Percentiles rank a stretch among this genome's conserved stretches.
Conservation (phyloP, 371 early-diverging fungal species). For the Umbelopsis sp. region DNA sequence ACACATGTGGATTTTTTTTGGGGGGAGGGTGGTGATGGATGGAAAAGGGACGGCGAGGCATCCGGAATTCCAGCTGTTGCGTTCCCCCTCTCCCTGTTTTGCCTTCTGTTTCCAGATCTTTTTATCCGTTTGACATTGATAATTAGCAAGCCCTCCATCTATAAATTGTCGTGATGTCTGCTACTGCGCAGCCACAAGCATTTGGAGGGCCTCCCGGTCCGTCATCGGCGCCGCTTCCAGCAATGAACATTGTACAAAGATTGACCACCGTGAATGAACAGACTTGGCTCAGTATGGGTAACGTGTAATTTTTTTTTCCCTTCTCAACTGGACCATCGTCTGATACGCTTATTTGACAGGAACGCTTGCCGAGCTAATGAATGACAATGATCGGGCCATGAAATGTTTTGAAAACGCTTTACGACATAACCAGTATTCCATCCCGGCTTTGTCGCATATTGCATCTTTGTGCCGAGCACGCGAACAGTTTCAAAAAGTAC, state of each 20-base stretch:
- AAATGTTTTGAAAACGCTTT: constrained; percentile 85
- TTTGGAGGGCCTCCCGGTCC: constrained; percentile 19
- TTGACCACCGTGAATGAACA: constrained; percentile 74
- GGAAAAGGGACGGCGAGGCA: neutral
- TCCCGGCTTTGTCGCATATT: constrained; percentile 73
- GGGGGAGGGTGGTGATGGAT: too few relatives aligned
- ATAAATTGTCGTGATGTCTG: constrained; percentile 22
- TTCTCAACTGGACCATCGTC: neutral
- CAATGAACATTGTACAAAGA: constrained; percentile 56
- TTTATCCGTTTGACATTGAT: constrained; percentile 15
- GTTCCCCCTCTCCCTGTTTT: constrained; percentile 16
- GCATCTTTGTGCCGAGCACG: constrained; percentile 71
- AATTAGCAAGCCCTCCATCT: constrained; percentile 10
- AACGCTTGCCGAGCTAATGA: constrained; percentile 76
- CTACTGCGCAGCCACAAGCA: constrained; percentile 27
- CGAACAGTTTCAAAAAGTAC: constrained; percentile 66
- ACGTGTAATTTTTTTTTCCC: constrained; percentile 23
- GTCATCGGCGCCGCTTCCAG: constrained; percentile 5
- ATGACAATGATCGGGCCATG: constrained; percentile 79
- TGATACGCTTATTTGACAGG: constrained; percentile 39
- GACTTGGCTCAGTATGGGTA: constrained; percentile 80
- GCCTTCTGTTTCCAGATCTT: constrained; percentile 17
- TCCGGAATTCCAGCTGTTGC: neutral
- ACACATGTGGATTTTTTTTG: neutral
- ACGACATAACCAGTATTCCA: constrained; percentile 89